Percentiles rank a stretch among this genome's conserved stretches.
Conservation (phyloP, 148 eudicot species). For the Heliosperma pusillum region DNA sequence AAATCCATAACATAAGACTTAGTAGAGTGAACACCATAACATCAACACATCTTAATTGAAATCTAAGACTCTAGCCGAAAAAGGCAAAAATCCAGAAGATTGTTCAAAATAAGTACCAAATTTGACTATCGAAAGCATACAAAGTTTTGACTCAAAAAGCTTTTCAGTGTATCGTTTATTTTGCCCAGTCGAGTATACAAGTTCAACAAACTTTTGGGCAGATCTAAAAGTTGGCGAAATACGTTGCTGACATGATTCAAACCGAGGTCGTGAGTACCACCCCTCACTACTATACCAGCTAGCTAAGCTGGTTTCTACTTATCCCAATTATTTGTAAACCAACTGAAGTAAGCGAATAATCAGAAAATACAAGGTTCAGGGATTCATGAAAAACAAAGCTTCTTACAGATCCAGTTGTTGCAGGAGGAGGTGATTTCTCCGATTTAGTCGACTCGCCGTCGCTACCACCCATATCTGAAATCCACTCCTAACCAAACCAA, state of each 20-base stretch:
- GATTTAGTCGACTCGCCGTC: conserved; percentile 50
- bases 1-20: conserved; percentile 19
- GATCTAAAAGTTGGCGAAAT: neutral
- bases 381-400: neutral
- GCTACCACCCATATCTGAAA: conserved; percentile 49
- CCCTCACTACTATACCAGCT: too few relatives aligned
- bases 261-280: too few relatives aligned
- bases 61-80: neutral
- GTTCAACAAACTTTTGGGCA: neutral
- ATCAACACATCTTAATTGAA: neutral
- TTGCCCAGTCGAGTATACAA: neutral
- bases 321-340: neutral
- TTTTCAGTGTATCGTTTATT: too few relatives aligned
- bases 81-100: neutral
- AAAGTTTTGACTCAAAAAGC: too few relatives aligned
- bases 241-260: too few relatives aligned
- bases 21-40: neutral
- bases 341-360: neutral
- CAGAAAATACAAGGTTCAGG: neutral
- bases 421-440: conserved; percentile 59
- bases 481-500: conserved; percentile 13
- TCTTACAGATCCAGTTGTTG: conserved; percentile 60
- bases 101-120: neutral
- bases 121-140: too few relatives aligned
- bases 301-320: too few relatives aligned